These are phyloP conservation scores for Curvularia verruculosa DNA, from an alignment of 2,329 filamentous ascomycete genomes.

Conservation along the genomic window DNA sequence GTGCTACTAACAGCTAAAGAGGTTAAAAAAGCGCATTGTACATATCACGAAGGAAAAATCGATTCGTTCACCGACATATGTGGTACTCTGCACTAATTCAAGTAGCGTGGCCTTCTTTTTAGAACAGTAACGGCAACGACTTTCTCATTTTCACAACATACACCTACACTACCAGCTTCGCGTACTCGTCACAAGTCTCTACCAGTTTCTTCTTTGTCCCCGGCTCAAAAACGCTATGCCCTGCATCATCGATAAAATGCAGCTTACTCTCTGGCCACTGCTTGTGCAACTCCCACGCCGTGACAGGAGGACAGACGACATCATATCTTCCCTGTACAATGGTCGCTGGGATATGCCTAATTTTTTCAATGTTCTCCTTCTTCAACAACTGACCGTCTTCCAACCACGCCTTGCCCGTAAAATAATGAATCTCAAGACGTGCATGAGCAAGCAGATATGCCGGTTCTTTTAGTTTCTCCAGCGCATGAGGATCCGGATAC, in stretches of 20 bases:
- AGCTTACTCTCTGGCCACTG: conserved; percentile 45
- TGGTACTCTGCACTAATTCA: background rate
- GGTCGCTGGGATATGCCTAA: conserved; percentile 46
- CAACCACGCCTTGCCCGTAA: conserved; percentile 51
- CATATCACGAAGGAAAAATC: background rate
- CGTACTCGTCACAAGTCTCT: conserved; percentile 35
- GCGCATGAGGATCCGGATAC: conserved; percentile 25
- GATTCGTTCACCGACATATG: background rate
- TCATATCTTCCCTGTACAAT: conserved; percentile 58
- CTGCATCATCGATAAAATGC: conserved; percentile 43
- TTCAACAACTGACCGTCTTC: conserved; percentile 51
- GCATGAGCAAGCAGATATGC: conserved; percentile 47
- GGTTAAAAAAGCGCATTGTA: too few species aligned
- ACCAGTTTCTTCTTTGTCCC: conserved; percentile 34
- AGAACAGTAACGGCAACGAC: background rate
- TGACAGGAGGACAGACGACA: conserved; percentile 53
- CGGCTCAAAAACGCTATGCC: conserved; percentile 42
- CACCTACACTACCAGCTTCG: conserved; percentile 4
- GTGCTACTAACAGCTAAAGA: background rate
- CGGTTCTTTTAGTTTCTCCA: conserved; percentile 38
- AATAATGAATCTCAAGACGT: conserved; percentile 53
- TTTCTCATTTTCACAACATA: background rate
- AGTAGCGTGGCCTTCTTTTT: background rate
- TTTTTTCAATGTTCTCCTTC: conserved; percentile 44
- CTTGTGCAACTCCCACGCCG: conserved; percentile 53